These are phyloP conservation scores for Rhodotorula sp. DNA, from an alignment of 1,284 basidiomycete species.

Conservation along the genomic window DNA sequence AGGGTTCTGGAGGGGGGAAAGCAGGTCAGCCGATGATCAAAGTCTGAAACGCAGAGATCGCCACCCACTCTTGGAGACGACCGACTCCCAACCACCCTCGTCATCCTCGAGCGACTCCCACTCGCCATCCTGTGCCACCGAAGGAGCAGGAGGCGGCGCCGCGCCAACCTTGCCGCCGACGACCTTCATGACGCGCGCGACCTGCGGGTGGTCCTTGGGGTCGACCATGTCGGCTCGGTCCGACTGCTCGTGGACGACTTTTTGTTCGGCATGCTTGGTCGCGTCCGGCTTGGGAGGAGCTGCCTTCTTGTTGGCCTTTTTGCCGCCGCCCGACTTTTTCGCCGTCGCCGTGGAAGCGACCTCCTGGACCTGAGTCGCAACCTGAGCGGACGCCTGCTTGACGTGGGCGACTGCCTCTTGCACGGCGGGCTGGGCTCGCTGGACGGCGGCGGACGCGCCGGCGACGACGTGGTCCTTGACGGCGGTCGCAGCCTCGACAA, in stretches of 20 bases:
- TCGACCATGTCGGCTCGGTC: slow-evolving; percentile 32
- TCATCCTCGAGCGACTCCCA: slow-evolving; percentile 27
- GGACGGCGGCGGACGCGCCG: neutral
- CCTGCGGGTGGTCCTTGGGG: slow-evolving; percentile 11
- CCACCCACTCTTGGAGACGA: slow-evolving; percentile 29
- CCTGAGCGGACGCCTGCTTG: neutral
- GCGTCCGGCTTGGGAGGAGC: neutral
- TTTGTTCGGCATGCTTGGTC: slow-evolving; percentile 4
- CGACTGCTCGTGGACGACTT: neutral
- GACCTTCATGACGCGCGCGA: slow-evolving; percentile 32
- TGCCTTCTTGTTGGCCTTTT: slow-evolving; percentile 19
- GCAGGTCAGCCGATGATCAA: too few species aligned
- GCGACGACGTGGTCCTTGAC: slow-evolving; percentile 2
- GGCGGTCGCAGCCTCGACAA: slow-evolving; percentile 8
- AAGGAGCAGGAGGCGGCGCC: slow-evolving; percentile 5
- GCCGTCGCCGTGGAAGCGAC: neutral
- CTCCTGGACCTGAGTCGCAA: neutral
- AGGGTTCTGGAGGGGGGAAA: too few species aligned
- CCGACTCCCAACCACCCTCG: slow-evolving; percentile 21
- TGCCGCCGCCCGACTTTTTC: slow-evolving; percentile 1
- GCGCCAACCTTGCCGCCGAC: slow-evolving; percentile 34
- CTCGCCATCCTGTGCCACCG: slow-evolving; percentile 16
- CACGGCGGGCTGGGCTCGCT: slow-evolving; percentile 2
- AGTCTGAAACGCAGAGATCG: too few species aligned
- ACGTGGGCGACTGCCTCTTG: neutral